Evolutionary conservation across 306 rosid genomes (phyloP), one percentile per base, ranked within the genome.

Genomic region (Luffa acutangula): DNA sequence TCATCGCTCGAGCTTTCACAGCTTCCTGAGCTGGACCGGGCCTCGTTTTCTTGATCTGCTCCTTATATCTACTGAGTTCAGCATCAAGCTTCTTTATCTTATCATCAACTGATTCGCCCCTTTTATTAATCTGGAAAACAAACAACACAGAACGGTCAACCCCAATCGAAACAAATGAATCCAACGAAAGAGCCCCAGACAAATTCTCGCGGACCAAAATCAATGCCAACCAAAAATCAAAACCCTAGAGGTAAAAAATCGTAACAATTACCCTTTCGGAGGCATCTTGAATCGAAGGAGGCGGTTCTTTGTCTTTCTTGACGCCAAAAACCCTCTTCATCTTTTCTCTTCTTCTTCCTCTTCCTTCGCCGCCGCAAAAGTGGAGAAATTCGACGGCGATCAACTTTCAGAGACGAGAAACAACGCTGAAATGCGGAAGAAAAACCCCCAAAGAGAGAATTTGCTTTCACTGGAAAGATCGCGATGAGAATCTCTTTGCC

Each of bases 21-120:
- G 93, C 99, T 80, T 96, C 99, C 78, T 88, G 99, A 15, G 94
- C 90, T 70, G 97, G 97, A 78, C 99, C 99, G 43, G 99, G 97
- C 80, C 98, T 93, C 42, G 98, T 93, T 89, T 89, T 93, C 92
- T 93, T 91, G 51, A 96, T 83, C 86, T 96, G 99, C 72, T 93
- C 99, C 80, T 96, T 96, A 75, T 93, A 96, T 87, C 90, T 89
- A 85, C 72, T 88, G 36, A 96, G 99, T 65, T 96, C 97, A 7
- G 37, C 86, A 83, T 96, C 99, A 76, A 96, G 98, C 88, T 80
- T 96, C 86, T 87, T 87, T 57, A 96, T 93, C 87, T 93, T 96
- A 0, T 93, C 99, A 1, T 96, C 99, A 63, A 96, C 98, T 0
- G 92, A 46, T 7, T 96, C 99, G 18, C 99, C 98, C 54, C 99